These are phyloP conservation scores for Yamadazyma paraphyllophila DNA, from an alignment of 805 yeast species.

Conservation along the genomic window DNA sequence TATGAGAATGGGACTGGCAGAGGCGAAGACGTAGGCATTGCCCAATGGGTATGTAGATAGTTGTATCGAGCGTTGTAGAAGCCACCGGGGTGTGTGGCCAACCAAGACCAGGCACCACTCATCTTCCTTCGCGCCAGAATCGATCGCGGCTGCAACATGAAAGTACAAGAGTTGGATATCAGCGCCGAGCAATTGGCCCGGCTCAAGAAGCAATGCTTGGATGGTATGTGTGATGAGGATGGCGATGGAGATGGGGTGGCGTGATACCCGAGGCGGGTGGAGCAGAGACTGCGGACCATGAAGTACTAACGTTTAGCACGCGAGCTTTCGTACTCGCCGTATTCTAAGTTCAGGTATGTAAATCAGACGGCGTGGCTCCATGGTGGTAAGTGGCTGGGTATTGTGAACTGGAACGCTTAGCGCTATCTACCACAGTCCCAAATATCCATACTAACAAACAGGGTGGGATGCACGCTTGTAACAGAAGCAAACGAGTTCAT, in stretches of 20 bases:
- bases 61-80: too few species aligned
- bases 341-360: constrained; percentile 55
- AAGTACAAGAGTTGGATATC: constrained; percentile 1
- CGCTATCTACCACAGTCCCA: too few species aligned
- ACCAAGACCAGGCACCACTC: too few species aligned
- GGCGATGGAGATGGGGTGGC: background rate
- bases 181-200: background rate
- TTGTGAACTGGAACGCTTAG: too few species aligned
- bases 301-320: constrained; percentile 42
- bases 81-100: too few species aligned
- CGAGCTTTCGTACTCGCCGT: constrained; percentile 61
- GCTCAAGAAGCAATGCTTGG: constrained; percentile 6
- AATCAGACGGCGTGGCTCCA: too few species aligned
- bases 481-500: constrained; percentile 48
- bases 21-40: too few species aligned
- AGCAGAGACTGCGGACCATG: too few species aligned
- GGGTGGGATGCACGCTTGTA: constrained; percentile 80
- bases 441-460: background rate
- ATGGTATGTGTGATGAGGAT: constrained; percentile 12
- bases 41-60: too few species aligned
- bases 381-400: background rate
- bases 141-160: background rate
- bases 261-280: too few species aligned
- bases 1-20: too few species aligned
- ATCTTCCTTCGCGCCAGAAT: too few species aligned